Base-by-base conservation (phyloP, 768 basidiomycete species). In the Tricholoma sp. region DNA sequence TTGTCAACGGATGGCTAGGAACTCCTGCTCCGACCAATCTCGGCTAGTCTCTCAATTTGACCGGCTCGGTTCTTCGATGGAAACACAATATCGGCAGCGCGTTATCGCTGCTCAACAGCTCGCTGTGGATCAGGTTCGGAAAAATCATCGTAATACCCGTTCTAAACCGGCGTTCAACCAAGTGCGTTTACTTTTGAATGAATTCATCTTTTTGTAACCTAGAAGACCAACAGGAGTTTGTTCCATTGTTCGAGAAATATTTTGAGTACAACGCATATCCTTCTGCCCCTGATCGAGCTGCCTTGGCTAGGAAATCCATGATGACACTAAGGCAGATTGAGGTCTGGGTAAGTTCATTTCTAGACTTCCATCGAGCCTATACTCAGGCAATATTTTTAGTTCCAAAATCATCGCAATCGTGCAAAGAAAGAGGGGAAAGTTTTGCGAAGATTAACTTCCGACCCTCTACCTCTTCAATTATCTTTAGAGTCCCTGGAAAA, bases 381-480 rank as follows among this genome's bases (percentile, higher is more conserved):
- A 32, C 10, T 17, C 28, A 11, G 2, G 12, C 47, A 13, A 10
- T 1, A 6, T 3, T n/a, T n/a, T n/a, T 50, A 83, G 82, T 83
- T 83, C 54, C 82, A 83, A 68, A 83, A 83, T 39, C 77, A 76
- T 20, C 75, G 82, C 6, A 72, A 68, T 50, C 72, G 76, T 11
- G 69, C 71, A 0, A 74, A 63, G 44, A 67, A 62, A 39, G 74
- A 70, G 13, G 69, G 69, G 2, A 66, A 44, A 42, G 13, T 8
- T 6, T 29, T 70, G 1, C 61, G 36, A 2, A 67, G 65, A 15
- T 59, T 67, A 29, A 13, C 57, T 2, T 36, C 63, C 0, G 62
- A 68, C 18, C 58, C 61, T 2, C 56, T 60, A 10, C 65, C 68
- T 1, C 47, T 62, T 1, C 57, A 68, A 0, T 31, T 70, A 1